These are phyloP conservation scores for Shiraia bambusicola DNA, from an alignment of 2,329 filamentous ascomycete species.

Conservation along the genomic window DNA sequence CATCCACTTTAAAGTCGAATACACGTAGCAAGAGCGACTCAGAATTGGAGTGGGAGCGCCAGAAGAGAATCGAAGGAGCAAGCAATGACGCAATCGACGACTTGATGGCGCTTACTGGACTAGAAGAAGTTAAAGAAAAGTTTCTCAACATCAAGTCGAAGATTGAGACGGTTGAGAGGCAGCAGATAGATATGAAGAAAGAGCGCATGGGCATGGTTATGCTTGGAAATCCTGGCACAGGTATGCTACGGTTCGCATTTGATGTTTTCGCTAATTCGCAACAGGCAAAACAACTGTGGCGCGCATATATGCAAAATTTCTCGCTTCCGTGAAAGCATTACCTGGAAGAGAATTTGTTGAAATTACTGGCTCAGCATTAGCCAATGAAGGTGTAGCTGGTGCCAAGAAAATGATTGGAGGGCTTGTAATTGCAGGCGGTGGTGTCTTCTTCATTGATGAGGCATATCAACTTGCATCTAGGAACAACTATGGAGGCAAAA, in stretches of 20 bases:
- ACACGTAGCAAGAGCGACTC: too few relatives aligned
- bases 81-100: slow-evolving; percentile 7
- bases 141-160: slow-evolving; percentile 62
- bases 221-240: slow-evolving; percentile 71
- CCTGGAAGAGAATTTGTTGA: too few relatives aligned
- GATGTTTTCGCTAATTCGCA: neutral
- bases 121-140: slow-evolving; percentile 64
- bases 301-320: too few relatives aligned
- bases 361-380: too few relatives aligned
- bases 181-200: slow-evolving; percentile 47
- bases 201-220: slow-evolving; percentile 62
- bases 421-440: slow-evolving; percentile 54
- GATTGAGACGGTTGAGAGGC: slow-evolving; percentile 53
- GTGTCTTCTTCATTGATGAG: too few relatives aligned
- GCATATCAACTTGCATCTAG: too few relatives aligned
- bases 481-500: too few relatives aligned
- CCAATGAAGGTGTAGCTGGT: too few relatives aligned
- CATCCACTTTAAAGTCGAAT: too few relatives aligned
- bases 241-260: slow-evolving; percentile 39
- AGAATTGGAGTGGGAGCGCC: too few relatives aligned
- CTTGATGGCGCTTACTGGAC: slow-evolving; percentile 67
- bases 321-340: too few relatives aligned
- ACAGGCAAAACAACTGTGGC: slow-evolving; percentile 62
- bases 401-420: slow-evolving; percentile 54
- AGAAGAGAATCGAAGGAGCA: too few relatives aligned